Evolutionary conservation across 2,329 filamentous ascomycete genomes (phyloP).

Genomic region (Arthroderma sp.): DNA sequence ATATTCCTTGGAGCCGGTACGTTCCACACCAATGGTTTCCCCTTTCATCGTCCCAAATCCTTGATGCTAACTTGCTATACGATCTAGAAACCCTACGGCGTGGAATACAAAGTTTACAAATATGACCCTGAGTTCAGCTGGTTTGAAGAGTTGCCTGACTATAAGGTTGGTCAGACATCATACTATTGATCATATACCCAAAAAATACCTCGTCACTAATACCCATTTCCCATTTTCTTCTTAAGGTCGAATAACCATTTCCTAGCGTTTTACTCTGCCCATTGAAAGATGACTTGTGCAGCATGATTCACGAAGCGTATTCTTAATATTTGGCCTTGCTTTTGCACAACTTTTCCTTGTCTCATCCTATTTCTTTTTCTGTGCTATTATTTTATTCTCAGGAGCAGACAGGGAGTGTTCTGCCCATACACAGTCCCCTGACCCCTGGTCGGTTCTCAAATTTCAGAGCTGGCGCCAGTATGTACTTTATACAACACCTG

Average conservation of each 20-base stretch:
- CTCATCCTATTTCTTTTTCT: too few relatives aligned
- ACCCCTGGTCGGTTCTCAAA: too few relatives aligned
- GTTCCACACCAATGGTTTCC: constrained; percentile 7
- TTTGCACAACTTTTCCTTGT: too few relatives aligned
- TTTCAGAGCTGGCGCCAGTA: too few relatives aligned
- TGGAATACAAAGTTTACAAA: constrained; percentile 89
- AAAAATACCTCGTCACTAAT: not conserved
- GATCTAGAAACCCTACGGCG: constrained; percentile 71
- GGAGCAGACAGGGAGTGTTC: too few relatives aligned
- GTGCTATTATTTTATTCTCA: too few relatives aligned
- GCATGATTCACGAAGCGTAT: too few relatives aligned
- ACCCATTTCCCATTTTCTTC: not conserved
- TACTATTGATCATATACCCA: constrained; percentile 13
- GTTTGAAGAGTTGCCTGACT: constrained; percentile 79
- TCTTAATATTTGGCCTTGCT: too few relatives aligned
- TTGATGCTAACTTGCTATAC: not conserved
- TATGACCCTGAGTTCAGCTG: constrained; percentile 67
- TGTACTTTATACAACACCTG: too few relatives aligned
- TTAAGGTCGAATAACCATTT: not conserved
- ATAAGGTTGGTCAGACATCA: constrained; percentile 48
- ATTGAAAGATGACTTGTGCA: not conserved
- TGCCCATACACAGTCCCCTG: too few relatives aligned
- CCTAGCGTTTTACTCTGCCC: not conserved
- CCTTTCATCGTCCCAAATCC: not conserved
- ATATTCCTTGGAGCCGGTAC: constrained; percentile 74